These are phyloP conservation scores for Hordeum marinum DNA, from an alignment of 176 grass and related monocot genomes.

Conservation along the genomic window DNA sequence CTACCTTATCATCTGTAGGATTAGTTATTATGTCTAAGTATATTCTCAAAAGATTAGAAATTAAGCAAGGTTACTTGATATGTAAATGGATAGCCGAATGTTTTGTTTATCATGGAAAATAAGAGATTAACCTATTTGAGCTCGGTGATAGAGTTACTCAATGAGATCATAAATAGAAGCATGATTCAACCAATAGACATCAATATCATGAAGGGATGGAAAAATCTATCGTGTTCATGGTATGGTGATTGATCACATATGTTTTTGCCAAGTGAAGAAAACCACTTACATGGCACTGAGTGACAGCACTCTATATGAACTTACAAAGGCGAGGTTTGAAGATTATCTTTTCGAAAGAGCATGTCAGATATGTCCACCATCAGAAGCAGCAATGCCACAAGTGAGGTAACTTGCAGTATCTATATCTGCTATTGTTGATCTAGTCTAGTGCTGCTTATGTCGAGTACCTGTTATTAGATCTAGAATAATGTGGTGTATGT, in stretches of 20 bases:
- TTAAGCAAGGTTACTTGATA: background rate
- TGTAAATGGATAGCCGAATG: background rate
- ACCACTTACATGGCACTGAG: too few relatives aligned
- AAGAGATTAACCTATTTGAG: background rate
- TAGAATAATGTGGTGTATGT: too few relatives aligned
- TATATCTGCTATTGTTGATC: background rate
- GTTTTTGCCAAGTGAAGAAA: background rate
- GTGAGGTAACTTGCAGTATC: background rate
- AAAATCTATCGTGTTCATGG: background rate
- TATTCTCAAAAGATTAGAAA: background rate
- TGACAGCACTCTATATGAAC: background rate
- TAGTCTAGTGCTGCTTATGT: background rate
- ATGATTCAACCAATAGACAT: background rate
- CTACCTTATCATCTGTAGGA: background rate
- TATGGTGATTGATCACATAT: background rate
- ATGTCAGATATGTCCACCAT: background rate
- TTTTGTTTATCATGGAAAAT: background rate
- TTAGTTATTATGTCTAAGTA: background rate
- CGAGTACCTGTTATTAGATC: background rate
- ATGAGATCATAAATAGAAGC: background rate
- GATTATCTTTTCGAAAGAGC: background rate
- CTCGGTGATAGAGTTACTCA: background rate
- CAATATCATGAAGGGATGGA: background rate
- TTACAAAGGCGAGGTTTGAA: background rate
- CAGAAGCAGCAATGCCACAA: background rate